Percentiles rank a stretch among this genome's conserved stretches.
phyloP scores from a whole-genome alignment of 192 early-diverging fungal species.

The Pilobolus umbonatus region DNA sequence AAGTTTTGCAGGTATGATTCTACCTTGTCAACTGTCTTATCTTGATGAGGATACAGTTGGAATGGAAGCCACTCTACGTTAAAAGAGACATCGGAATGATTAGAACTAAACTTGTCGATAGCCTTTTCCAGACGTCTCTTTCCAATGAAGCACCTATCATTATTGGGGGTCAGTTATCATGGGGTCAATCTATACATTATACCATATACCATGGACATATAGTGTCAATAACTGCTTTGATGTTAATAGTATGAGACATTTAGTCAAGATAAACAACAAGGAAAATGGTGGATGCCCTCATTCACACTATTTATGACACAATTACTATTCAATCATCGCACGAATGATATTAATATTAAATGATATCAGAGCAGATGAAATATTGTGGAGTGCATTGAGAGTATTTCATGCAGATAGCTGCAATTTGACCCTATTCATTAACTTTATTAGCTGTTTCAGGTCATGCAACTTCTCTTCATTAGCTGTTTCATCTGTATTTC shows the following conservation, averaged over 20 bases:
- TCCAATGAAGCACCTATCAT: slow-evolving; percentile 61
- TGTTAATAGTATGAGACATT: slow-evolving; percentile 41
- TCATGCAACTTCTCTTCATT: no score
- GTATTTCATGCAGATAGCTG: no score
- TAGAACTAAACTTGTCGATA: slow-evolving; percentile 38
- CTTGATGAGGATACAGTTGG: slow-evolving; percentile 62
- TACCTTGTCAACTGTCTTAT: slow-evolving; percentile 43
- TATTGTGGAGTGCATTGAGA: no score
- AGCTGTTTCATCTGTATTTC: no score
- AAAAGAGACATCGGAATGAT: slow-evolving; percentile 51
- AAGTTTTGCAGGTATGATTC: slow-evolving; percentile 61
- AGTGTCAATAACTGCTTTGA: slow-evolving; percentile 62
- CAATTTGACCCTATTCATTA: no score
- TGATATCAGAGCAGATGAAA: no score
- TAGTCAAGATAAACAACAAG: neutral
- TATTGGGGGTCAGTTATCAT: neutral
- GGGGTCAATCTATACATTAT: neutral
- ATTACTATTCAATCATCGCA: no score
- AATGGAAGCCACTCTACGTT: slow-evolving; percentile 62
- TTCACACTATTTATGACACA: no score
- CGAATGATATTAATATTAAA: no score
- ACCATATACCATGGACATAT: slow-evolving; percentile 63
- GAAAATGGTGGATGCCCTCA: neutral
- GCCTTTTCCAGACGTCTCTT: slow-evolving; percentile 68
- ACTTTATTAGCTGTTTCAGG: no score